Evolutionary conservation across 768 basidiomycete species (phyloP).

Genomic region (Cyathus striatus): DNA sequence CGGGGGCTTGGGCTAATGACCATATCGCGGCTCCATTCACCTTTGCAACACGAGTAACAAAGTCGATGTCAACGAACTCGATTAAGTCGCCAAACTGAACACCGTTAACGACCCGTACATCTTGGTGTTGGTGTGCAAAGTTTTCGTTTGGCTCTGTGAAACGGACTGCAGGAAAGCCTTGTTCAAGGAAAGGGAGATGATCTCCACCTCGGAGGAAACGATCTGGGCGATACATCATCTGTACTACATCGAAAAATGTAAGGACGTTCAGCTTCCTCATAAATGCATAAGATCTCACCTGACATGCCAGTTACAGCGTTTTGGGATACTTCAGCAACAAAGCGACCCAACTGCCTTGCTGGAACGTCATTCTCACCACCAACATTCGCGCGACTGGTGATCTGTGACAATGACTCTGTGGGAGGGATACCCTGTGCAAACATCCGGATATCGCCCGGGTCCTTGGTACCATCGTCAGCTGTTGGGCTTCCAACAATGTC

Average conservation of each 20-base stretch:
- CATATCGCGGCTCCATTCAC: conserved; percentile 50
- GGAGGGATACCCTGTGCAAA: conserved; percentile 47
- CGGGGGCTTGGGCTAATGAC: conserved; percentile 52
- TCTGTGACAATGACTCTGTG: conserved; percentile 31
- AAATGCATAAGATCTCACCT: conserved; percentile 27
- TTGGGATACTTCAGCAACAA: conserved; percentile 44
- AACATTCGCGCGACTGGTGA: conserved; percentile 27
- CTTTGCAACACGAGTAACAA: conserved; percentile 40
- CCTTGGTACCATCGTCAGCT: conserved; percentile 38
- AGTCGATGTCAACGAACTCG: conserved; percentile 53
- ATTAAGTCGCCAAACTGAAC: conserved; percentile 52
- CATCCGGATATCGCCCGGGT: conserved; percentile 46
- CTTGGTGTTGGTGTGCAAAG: conserved; percentile 55
- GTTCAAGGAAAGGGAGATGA: conserved; percentile 42
- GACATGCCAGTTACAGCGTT: conserved; percentile 45
- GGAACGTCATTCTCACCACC: conserved; percentile 55
- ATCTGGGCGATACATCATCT: conserved; percentile 46
- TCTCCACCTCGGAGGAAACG: conserved; percentile 55
- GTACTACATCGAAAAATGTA: conserved; percentile 25
- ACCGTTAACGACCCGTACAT: conserved; percentile 43
- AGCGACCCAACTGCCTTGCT: conserved; percentile 45
- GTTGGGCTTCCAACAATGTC: conserved; percentile 52
- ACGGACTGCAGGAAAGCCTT: conserved; percentile 48
- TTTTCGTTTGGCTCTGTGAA: conserved; percentile 56
- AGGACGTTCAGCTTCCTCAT: not conserved